These are phyloP conservation scores for Pedinophyceae sp. DNA, from an alignment of 139 green algal species.

Conservation along the genomic window DNA sequence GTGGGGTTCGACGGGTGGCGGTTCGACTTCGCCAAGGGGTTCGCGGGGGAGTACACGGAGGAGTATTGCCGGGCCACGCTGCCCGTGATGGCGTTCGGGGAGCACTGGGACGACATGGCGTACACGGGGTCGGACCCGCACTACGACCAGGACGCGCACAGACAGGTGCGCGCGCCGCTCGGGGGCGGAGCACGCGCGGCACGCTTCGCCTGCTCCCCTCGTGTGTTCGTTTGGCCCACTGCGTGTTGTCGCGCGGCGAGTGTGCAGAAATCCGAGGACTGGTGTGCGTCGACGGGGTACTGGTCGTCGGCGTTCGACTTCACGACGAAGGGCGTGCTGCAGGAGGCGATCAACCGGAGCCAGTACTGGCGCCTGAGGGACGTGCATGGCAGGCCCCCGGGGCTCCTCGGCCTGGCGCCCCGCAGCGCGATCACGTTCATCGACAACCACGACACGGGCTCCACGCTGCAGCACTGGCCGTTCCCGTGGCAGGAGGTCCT, in stretches of 20 bases:
- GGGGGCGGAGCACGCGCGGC: no score
- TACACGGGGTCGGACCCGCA: no score
- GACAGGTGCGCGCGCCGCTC: no score
- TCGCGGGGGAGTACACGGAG: slow-evolving; percentile 16
- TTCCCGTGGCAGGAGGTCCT: slow-evolving; percentile 27
- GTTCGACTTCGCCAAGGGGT: slow-evolving; percentile 58
- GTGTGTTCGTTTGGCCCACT: no score
- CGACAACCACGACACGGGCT: slow-evolving; percentile 45
- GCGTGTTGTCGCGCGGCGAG: no score
- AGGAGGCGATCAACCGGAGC: neutral
- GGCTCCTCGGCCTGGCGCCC: slow-evolving; percentile 36
- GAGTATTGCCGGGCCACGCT: slow-evolving; percentile 35
- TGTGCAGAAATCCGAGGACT: no score
- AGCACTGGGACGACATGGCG: no score
- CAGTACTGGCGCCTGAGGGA: slow-evolving; percentile 19
- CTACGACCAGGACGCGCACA: no score
- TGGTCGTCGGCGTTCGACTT: slow-evolving; percentile 7
- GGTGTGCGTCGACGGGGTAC: no score
- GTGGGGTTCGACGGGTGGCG: slow-evolving; percentile 43
- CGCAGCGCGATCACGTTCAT: slow-evolving; percentile 35
- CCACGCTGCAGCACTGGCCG: slow-evolving; percentile 26
- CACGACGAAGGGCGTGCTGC: slow-evolving; percentile 6
- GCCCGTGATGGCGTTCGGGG: no score
- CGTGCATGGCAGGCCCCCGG: slow-evolving; percentile 21
- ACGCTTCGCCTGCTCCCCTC: no score